Conservation (phyloP, 805 yeast species). For the Kockiozyma suomiensis region DNA sequence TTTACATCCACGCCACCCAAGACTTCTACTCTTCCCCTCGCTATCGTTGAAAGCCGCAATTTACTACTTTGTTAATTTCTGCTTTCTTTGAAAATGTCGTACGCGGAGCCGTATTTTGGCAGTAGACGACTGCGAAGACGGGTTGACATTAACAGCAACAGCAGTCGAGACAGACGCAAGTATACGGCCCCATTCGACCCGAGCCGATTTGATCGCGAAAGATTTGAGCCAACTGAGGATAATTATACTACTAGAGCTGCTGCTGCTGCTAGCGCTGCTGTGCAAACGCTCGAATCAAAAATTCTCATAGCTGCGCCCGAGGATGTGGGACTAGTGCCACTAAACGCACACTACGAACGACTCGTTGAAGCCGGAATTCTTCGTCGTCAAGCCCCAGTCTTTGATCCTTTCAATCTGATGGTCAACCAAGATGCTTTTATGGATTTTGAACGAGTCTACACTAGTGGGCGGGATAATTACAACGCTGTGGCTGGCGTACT, state of each 20-base stretch:
- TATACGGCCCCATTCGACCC: neutral
- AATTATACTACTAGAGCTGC: neutral
- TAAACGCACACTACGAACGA: constrained; percentile 1
- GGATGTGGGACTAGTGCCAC: neutral
- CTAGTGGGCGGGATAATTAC: neutral
- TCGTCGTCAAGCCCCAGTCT: neutral
- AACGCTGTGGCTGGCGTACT: neutral
- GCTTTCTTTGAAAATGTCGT: neutral
- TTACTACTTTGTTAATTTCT: too few relatives aligned
- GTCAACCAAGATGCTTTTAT: neutral
- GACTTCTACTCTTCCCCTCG: too few relatives aligned
- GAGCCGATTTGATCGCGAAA: neutral
- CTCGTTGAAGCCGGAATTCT: neutral
- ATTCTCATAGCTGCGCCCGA: neutral
- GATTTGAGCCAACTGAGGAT: neutral
- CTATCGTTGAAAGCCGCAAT: too few relatives aligned
- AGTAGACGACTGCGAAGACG: neutral
- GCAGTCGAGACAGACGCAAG: neutral
- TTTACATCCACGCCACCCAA: too few relatives aligned
- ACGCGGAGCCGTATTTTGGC: neutral
- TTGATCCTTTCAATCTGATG: neutral
- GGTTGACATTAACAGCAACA: neutral
- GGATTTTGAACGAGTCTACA: neutral
- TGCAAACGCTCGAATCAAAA: neutral
- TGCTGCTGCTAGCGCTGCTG: neutral